Conservation (phyloP, 192 early-diverging fungal species). For the Pecoramyces ruminantium region DNA sequence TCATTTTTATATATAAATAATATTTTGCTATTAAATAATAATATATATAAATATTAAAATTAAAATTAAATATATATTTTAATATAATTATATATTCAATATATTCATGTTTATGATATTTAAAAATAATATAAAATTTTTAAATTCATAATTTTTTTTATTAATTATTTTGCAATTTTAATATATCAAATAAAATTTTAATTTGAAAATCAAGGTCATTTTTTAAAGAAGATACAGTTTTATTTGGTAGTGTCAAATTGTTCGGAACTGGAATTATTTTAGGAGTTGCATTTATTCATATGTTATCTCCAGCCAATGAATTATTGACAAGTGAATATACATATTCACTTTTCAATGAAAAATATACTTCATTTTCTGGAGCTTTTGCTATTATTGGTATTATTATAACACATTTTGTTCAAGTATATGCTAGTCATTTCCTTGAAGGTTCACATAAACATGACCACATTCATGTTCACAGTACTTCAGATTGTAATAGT, state of each 20-base stretch:
- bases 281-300: neutral
- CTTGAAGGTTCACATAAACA: neutral
- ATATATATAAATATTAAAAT: too few species aligned
- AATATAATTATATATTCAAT: too few species aligned
- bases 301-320: neutral
- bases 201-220: neutral
- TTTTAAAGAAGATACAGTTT: neutral
- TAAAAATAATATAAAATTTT: too few species aligned
- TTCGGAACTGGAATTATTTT: neutral
- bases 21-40: too few species aligned
- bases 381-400: neutral
- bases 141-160: too few species aligned
- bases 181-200: too few species aligned
- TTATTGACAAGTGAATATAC: neutral
- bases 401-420: neutral
- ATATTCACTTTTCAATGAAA: neutral
- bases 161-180: too few species aligned
- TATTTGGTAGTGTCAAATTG: neutral
- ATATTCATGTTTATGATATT: too few species aligned
- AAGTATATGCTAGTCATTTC: neutral
- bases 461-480: neutral
- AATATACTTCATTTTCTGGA: neutral
- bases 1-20: too few species aligned
- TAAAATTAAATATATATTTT: too few species aligned
- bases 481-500: neutral